These are phyloP conservation scores for Boletus smithii DNA, from an alignment of 1,284 basidiomycete species.

Conservation along the genomic window DNA sequence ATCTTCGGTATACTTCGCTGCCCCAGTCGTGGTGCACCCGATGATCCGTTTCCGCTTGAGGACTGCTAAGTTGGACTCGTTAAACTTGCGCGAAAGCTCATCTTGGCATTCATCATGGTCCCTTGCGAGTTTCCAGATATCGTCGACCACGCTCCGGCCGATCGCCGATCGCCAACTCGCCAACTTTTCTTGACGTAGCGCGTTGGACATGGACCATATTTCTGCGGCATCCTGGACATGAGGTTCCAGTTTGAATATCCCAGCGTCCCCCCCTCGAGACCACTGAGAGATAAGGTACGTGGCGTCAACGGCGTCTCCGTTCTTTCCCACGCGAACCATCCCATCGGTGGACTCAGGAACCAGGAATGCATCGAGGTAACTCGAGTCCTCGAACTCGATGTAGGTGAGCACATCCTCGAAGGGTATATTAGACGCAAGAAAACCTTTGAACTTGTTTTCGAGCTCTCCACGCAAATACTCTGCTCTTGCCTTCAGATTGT, in stretches of 20 bases:
- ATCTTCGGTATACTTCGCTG: conserved; percentile 52
- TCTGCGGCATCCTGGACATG: conserved; percentile 25
- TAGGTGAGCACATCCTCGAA: conserved; percentile 37
- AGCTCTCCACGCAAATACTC: conserved; percentile 22
- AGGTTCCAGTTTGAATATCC: conserved; percentile 34
- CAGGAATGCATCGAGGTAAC: conserved; percentile 45
- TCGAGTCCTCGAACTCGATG: conserved; percentile 44
- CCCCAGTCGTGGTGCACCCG: conserved; percentile 64
- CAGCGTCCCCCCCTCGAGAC: conserved; percentile 42
- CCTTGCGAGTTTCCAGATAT: conserved; percentile 35
- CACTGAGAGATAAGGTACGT: conserved; percentile 47
- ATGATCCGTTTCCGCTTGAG: conserved; percentile 51
- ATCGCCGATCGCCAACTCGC: conserved; percentile 43
- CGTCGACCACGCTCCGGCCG: conserved; percentile 35
- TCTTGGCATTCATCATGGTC: conserved; percentile 43
- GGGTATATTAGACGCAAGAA: conserved; percentile 24
- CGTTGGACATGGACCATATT: conserved; percentile 45
- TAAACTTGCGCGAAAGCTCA: conserved; percentile 38
- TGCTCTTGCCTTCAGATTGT: conserved; percentile 33
- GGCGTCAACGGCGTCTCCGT: conserved; percentile 34
- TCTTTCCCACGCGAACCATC: conserved; percentile 47
- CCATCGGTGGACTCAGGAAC: conserved; percentile 38
- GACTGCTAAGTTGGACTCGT: conserved; percentile 34
- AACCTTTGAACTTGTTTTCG: conserved; percentile 19
- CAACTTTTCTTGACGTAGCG: conserved; percentile 33